Conservation (phyloP, 2,329 filamentous ascomycete genomes). For the Rhexocercosporidium sp. region DNA sequence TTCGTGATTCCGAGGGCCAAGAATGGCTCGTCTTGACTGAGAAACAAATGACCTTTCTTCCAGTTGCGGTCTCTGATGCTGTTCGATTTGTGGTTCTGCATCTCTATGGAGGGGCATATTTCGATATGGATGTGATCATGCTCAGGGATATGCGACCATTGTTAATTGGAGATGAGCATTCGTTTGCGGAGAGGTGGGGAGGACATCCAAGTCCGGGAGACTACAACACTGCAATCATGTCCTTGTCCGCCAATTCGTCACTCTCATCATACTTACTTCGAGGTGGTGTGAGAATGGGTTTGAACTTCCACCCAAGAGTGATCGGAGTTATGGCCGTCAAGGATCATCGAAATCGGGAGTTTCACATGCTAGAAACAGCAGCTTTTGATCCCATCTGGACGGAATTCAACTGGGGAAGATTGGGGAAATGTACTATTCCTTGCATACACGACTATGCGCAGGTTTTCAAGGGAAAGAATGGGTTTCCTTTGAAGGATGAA, state of each 20-base stretch:
- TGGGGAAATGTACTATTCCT: constrained; percentile 58
- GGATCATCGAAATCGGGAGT: constrained; percentile 57
- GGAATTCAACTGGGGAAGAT: constrained; percentile 58
- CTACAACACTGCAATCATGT: constrained; percentile 63
- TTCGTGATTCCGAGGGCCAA: constrained; percentile 54
- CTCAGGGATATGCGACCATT: constrained; percentile 60
- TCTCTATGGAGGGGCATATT: constrained; percentile 58
- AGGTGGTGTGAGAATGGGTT: constrained; percentile 60
- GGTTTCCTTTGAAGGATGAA: constrained; percentile 52
- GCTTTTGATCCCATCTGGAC: constrained; percentile 63
- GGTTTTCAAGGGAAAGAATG: constrained; percentile 54
- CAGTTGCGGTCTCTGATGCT: constrained; percentile 60
- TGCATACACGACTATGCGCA: constrained; percentile 58
- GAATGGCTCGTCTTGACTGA: constrained; percentile 58
- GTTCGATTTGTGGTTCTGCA: constrained; percentile 60
- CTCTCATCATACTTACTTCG: constrained; percentile 59
- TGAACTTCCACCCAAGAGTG: constrained; percentile 61
- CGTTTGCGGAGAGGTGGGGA: constrained; percentile 61
- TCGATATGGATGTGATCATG: constrained; percentile 61
- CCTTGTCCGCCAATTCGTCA: constrained; percentile 58
- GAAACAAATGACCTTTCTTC: constrained; percentile 62
- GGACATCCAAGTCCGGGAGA: constrained; percentile 57
- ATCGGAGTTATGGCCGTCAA: constrained; percentile 62
- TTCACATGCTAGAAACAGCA: constrained; percentile 61
- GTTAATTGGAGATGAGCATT: constrained; percentile 53